Evolutionary conservation across 2,329 filamentous ascomycete species (phyloP), one percentile per base, ranked within the genome.

Genomic region (Meredithiella fracta): DNA sequence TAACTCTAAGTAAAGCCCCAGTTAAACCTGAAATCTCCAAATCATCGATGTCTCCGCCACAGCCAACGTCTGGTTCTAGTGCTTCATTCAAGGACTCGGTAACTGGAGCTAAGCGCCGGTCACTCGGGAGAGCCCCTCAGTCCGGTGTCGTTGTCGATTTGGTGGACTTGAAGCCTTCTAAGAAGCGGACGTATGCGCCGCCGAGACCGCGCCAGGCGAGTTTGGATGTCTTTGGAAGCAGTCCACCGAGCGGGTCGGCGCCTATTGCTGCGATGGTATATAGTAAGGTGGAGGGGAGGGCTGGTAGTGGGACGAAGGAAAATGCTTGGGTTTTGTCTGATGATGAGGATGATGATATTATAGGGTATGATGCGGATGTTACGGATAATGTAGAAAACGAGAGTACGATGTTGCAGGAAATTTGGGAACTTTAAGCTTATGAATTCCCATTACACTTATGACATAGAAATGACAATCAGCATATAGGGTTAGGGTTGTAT

Each of bases 191-290:
- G 14, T 23, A 51, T 20, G n/a, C 42, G 8, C 56, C 37, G 22
- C 56, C 56, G 20, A 34, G 22, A 7, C 31, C 44, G 2, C 52
- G 56, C 4, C 52, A 51, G 47, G 38, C 52, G n/a, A 52, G 47
- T 26, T 34, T 55, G n/a, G 52, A 58, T n/a, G n/a, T 58, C 22
- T 58, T 54, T 38, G 22, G 51, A 1, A 58, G 56, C 40, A 58
- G 56, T 25, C 54, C 56, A 20, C 56, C 56, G 17, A 31, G 47
- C 3, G 37, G 7, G 47, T 9, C 44, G 22, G 8, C 47, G 7
- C 8, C 20, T 23, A 5, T 5, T 23, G 17, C 15, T 5, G 8
- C 8, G 11, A 49, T 11, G 22, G 1, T 9, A 20, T 11, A 49
- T 14, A 2, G 25, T 23, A 20, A 11, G 9, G 25, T 14, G 2